These are phyloP conservation scores for Fusarium burgessii DNA, from an alignment of 2,329 filamentous ascomycete species.

Conservation along the genomic window DNA sequence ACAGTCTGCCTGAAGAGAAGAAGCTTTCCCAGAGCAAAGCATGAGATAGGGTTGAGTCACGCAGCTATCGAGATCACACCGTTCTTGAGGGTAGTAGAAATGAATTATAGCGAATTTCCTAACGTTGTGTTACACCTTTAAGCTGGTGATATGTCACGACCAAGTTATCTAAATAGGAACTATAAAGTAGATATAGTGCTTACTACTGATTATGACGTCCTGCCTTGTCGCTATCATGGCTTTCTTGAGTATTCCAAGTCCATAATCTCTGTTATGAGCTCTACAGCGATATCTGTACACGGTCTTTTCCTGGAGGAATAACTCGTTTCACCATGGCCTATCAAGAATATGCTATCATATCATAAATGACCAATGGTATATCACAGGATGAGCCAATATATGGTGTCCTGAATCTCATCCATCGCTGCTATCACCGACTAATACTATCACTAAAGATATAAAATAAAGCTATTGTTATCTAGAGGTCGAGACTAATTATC, in stretches of 20 bases:
- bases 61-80: background rate
- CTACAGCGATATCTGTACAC: background rate
- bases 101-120: background rate
- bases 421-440: background rate
- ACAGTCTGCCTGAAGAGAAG: background rate
- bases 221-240: background rate
- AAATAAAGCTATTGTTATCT: too few species aligned
- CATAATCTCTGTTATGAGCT: background rate
- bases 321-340: background rate
- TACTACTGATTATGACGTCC: background rate
- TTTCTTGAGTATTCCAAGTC: background rate
- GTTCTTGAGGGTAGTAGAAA: background rate
- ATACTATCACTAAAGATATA: background rate
- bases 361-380: background rate
- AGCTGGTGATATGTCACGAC: background rate
- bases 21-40: background rate
- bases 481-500: background rate
- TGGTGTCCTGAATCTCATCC: background rate
- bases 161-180: background rate
- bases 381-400: background rate
- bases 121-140: background rate
- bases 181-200: background rate
- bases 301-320: background rate
- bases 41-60: background rate
- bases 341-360: background rate